Evolutionary conservation across 139 green algal genomes (phyloP).

Genomic region (Tetraselmis striata): DNA sequence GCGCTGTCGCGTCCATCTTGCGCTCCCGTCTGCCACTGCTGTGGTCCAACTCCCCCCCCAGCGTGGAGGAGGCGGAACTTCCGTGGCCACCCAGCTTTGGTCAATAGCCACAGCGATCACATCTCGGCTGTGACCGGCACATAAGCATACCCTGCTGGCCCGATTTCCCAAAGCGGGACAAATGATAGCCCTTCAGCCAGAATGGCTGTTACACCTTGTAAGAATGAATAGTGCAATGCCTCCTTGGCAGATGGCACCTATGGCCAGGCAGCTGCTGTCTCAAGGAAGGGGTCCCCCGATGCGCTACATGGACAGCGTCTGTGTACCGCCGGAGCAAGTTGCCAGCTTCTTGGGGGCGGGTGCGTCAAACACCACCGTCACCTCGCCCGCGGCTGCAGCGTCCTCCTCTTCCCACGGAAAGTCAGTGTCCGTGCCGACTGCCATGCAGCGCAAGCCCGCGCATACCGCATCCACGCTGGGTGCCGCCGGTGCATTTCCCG

Average conservation of each 20-base stretch:
- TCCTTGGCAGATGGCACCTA: too few species aligned
- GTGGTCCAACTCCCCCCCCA: conserved; percentile 29
- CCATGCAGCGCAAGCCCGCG: neutral
- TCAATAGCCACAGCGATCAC: too few species aligned
- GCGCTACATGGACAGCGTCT: neutral
- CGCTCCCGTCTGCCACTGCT: conserved; percentile 56
- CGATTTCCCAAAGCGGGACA: too few species aligned
- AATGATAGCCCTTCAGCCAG: too few species aligned
- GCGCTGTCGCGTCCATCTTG: conserved; percentile 44
- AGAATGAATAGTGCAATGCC: too few species aligned
- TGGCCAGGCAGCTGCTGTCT: too few species aligned
- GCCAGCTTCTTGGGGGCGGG: neutral
- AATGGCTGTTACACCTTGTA: too few species aligned
- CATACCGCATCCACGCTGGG: neutral
- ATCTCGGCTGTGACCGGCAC: too few species aligned
- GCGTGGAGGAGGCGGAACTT: conserved; percentile 38
- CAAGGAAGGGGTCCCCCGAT: too few species aligned
- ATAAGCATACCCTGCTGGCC: too few species aligned
- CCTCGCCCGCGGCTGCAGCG: neutral
- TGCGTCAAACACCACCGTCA: neutral
- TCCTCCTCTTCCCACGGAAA: neutral
- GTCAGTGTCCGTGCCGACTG: neutral
- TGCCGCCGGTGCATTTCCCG: neutral
- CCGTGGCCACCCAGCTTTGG: conserved; percentile 39
- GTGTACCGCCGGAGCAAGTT: neutral